Percentiles rank a stretch among this genome's conserved stretches.
Evolutionary conservation across 148 eudicot species (phyloP).

Genomic region (Chenopodium suecicum): DNA sequence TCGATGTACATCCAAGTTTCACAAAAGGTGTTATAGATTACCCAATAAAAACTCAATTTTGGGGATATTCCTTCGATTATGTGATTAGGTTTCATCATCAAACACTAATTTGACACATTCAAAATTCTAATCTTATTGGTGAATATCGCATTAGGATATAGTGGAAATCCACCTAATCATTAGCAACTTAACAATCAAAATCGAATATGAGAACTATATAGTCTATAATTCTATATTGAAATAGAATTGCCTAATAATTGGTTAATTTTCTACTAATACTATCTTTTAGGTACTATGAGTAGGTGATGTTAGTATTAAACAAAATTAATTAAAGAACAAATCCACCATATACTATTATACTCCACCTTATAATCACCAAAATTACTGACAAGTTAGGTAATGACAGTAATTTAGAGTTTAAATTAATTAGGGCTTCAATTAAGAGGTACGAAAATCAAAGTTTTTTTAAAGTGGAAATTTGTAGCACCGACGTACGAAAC

Average conservation of each 20-base stretch:
- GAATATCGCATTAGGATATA: background rate
- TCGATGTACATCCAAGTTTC: too few species aligned
- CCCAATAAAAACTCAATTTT: background rate
- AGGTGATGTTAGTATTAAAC: conserved; percentile 1
- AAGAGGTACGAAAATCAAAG: background rate
- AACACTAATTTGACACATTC: background rate
- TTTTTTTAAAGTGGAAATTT: background rate
- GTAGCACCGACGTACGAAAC: conserved; percentile 10
- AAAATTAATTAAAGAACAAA: background rate
- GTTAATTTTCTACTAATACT: background rate
- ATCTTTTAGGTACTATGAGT: background rate
- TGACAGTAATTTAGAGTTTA: background rate
- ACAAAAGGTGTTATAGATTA: background rate
- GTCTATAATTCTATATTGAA: background rate
- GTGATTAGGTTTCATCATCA: background rate
- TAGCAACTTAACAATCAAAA: background rate
- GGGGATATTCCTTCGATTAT: background rate
- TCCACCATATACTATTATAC: background rate
- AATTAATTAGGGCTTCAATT: background rate
- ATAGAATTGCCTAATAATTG: background rate
- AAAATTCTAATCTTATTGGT: background rate
- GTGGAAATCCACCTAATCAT: background rate
- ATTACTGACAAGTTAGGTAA: conserved; percentile 10
- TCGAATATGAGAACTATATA: background rate
- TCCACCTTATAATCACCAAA: background rate